Base-by-base conservation (phyloP, 768 basidiomycete genomes). In the Termitomyces sp. region DNA sequence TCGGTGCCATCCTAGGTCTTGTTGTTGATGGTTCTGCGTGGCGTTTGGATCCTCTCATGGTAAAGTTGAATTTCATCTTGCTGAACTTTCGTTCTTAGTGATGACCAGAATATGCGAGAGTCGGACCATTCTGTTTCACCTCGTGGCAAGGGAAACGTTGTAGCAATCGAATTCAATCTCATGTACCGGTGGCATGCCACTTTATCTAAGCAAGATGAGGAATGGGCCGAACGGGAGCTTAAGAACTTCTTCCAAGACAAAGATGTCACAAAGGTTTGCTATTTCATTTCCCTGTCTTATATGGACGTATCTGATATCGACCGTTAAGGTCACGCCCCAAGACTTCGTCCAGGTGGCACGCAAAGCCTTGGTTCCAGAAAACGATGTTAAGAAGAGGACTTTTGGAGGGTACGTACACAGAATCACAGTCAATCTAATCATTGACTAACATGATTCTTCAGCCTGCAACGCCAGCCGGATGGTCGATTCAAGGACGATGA, bases 81-180 rank as follows among this genome's bases (percentile, higher is more conserved):
- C 10, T 35, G 44, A 6, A 11, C 12, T 11, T 6, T 5, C 6
- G 12, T n/a, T 25, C 27, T 52, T 51, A 16, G 54, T 30, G n/a
- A 45, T 39, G 23, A 57, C 8, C 46, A 87, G 85, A 57, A 71
- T 10, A 79, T 78, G 57, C 79, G 88, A 45, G 77, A 78, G 27
- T 10, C 64, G 0, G 64, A 74, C 57, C 87, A 89, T 59, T 72
- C 73, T 0, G 67, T 88, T 54, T 71, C 79, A 14, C 80, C 83
- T 37, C 79, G 83, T 10, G 91, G 90, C 37, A 73, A 84, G 66
- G 91, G 91, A 49, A 92, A 92, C 63, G 83, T 81, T 37, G 81
- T 83, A 56, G 89, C 89, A 0, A 66, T 90, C 34, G 91, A 92
- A 69, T 91, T 92, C 74, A 91, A 82, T 60, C 70, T 81, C 3